phyloP scores from a whole-genome alignment of 1,284 basidiomycete species.

The Wolfiporia cocos region DNA sequence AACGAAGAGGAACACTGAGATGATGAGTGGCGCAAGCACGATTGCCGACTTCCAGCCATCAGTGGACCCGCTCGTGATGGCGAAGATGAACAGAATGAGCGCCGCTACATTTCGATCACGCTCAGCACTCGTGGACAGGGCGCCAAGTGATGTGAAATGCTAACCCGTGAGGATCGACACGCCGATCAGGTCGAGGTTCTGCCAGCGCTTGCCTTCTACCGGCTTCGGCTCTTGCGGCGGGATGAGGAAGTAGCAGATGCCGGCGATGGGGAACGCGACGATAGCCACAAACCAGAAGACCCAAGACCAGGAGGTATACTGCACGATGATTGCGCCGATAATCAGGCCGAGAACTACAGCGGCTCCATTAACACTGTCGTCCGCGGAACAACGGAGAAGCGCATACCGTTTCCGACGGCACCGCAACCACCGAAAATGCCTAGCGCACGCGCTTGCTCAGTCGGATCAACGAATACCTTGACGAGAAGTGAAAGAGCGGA shows the following conservation, averaged over 20 bases:
- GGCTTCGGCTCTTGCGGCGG: constrained; percentile 20
- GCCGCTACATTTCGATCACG: constrained; percentile 16
- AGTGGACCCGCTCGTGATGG: constrained; percentile 32
- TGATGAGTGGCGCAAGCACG: constrained; percentile 28
- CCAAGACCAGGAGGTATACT: constrained; percentile 29
- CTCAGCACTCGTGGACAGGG: constrained; percentile 2
- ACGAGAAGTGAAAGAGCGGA: constrained; percentile 34
- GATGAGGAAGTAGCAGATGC: constrained; percentile 24
- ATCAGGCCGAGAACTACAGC: constrained; percentile 23
- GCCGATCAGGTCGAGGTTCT: constrained; percentile 13
- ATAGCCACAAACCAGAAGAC: constrained; percentile 33
- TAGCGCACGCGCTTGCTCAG: constrained; percentile 30
- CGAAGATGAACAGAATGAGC: constrained; percentile 36
- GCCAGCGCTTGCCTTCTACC: background rate
- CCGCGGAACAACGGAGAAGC: constrained; percentile 3
- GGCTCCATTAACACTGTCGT: background rate
- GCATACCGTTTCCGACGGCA: constrained; percentile 30
- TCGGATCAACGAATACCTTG: constrained; percentile 30
- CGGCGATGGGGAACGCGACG: constrained; percentile 24
- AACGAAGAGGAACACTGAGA: constrained; percentile 28
- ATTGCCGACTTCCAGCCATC: constrained; percentile 30
- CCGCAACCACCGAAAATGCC: constrained; percentile 28
- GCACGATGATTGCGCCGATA: constrained; percentile 27
- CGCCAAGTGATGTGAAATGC: constrained; percentile 16
- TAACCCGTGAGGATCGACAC: constrained; percentile 15